phyloP scores from a whole-genome alignment of 352 stramenopile species.

The Salisapilia sapeloensis region DNA sequence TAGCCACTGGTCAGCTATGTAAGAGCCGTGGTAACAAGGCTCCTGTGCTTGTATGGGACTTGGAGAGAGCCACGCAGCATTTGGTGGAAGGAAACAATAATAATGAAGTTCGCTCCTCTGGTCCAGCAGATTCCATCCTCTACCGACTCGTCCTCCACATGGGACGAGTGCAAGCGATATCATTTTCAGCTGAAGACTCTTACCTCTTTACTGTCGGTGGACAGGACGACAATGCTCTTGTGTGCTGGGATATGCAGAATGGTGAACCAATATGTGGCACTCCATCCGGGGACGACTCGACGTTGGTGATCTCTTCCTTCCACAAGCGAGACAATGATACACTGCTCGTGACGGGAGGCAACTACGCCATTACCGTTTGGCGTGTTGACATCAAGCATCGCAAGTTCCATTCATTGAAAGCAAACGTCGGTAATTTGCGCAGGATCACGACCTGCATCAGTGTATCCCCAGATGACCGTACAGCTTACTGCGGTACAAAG shows the following conservation, averaged over 20 bases:
- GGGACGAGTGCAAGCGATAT: conserved; percentile 85
- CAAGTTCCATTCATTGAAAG: conserved; percentile 89
- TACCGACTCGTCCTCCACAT: conserved; percentile 91
- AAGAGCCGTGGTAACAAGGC: conserved; percentile 89
- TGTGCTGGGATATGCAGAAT: conserved; percentile 88
- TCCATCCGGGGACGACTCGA: conserved; percentile 85
- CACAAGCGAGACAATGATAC: conserved; percentile 78
- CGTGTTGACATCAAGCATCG: conserved; percentile 74
- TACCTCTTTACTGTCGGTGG: conserved; percentile 89
- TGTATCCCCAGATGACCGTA: conserved; percentile 85
- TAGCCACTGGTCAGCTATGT: conserved; percentile 84
- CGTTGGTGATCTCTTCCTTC: conserved; percentile 77
- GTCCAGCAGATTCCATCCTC: conserved; percentile 69
- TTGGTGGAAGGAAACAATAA: conserved; percentile 47
- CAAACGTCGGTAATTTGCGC: conserved; percentile 87
- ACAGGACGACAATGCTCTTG: conserved; percentile 93
- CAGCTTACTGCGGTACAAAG: conserved; percentile 89
- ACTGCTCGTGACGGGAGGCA: conserved; percentile 88
- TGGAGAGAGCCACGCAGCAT: conserved; percentile 61
- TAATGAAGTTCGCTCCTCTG: too few relatives aligned
- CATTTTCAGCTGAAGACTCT: conserved; percentile 78
- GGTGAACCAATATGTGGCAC: conserved; percentile 86
- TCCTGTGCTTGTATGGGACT: conserved; percentile 91
- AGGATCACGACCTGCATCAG: conserved; percentile 87
- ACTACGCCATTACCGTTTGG: conserved; percentile 87